These are phyloP conservation scores for Coriolopsis trogii DNA, from an alignment of 1,284 basidiomycete species.

Conservation along the genomic window DNA sequence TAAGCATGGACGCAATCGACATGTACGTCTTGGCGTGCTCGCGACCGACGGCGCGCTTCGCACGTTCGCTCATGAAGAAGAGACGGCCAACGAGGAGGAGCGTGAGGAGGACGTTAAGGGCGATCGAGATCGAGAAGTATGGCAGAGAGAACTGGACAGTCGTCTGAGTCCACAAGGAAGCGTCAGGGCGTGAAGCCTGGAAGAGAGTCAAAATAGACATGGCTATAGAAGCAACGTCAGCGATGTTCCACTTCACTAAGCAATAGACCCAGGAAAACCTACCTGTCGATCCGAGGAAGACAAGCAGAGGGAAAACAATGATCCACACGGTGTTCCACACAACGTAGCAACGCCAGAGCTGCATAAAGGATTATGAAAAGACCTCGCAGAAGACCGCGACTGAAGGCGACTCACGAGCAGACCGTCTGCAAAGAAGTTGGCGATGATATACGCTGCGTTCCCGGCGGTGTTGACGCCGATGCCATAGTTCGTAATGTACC, in stretches of 20 bases:
- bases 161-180: constrained; percentile 9
- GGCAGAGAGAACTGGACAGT: constrained; percentile 14
- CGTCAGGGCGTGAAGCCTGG: constrained; percentile 16
- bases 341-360: constrained; percentile 35
- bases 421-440: constrained; percentile 34
- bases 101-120: constrained; percentile 42
- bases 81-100: constrained; percentile 40
- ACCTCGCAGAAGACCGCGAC: too few species aligned
- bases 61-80: constrained; percentile 31
- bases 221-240: neutral
- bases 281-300: constrained; percentile 20
- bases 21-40: constrained; percentile 28
- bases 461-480: constrained; percentile 27
- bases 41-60: constrained; percentile 32
- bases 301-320: constrained; percentile 12
- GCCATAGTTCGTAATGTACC: constrained; percentile 11
- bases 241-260: neutral
- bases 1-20: constrained; percentile 34
- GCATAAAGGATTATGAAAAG: neutral
- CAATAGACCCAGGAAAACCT: neutral
- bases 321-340: constrained; percentile 22
- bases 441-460: constrained; percentile 31
- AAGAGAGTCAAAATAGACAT: constrained; percentile 17
- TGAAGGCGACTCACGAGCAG: constrained; percentile 28
- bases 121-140: constrained; percentile 26